Base-by-base conservation (phyloP, 345 rosid genomes). In the Excoecaria cochinchinensis region DNA sequence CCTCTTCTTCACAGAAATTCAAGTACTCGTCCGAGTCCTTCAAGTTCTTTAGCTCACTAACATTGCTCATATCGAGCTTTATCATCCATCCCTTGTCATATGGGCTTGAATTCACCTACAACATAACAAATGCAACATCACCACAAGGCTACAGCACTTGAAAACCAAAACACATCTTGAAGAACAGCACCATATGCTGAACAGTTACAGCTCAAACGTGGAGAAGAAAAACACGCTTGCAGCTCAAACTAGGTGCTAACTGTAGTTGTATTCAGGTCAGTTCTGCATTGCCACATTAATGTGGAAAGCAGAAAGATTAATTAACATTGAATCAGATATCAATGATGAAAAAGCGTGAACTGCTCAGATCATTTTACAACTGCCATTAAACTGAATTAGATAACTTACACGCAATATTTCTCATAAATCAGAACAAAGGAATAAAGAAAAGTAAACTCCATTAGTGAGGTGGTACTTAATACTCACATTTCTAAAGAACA, bases 1-100 rank as follows among this genome's bases (percentile, higher is more conserved):
- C 97, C 83, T 96, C 99, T 82, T 93, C 97, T 81, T 96, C 98
- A 13, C 98, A 96, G 88, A 90, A 90, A 83, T 92, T 93, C 13
- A 89, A 80, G 84, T 96, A 96, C 68, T 87, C 79, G 15, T 89
- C 95, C 1, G 98, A 79, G 73, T 86, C 91, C 95, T 89, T 93
- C 87, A 96, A 82, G 76, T 83, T 90, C 65, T 83, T 82, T 74
- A 89, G 80, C 79, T 96, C 94, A 36, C 86, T 82, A 1, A 71
- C 79, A 56, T 88, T 86, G 31, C 83, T 82, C 61, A 92, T 48
- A 40, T 92, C 89, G 39, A 96, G 95, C 87, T 92, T 90, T 66
- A 93, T 85, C 24, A 96, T 86, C 99, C 99, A 96, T 79, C 98
- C 99, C 55, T 84, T 69, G 19, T 87, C 86, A 40, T 89, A 96